Conservation (phyloP, 2,329 filamentous ascomycete genomes). For the Cercospora beticola region DNA sequence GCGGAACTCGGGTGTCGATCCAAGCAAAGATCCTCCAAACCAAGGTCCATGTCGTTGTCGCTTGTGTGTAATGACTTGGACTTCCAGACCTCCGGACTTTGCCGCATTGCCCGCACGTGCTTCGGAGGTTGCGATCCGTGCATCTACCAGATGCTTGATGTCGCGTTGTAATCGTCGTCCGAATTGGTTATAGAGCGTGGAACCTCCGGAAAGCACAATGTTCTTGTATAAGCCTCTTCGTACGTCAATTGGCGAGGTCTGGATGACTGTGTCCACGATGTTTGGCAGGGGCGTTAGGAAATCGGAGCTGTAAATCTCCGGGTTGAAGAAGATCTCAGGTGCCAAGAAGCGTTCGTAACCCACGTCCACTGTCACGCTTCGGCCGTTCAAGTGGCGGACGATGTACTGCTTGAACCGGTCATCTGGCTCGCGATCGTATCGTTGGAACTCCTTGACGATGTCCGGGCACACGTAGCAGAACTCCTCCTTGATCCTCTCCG, state of each 20-base stretch:
- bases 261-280: constrained; percentile 95
- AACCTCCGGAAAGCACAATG: constrained; percentile 95
- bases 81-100: constrained; percentile 89
- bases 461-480: constrained; percentile 98
- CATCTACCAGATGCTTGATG: constrained; percentile 93
- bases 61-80: constrained; percentile 97
- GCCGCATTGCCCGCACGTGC: constrained; percentile 80
- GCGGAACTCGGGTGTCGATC: constrained; percentile 96
- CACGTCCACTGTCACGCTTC: constrained; percentile 82
- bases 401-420: constrained; percentile 86
- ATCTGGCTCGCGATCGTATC: constrained; percentile 86
- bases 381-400: constrained; percentile 81
- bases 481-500: constrained; percentile 97
- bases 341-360: constrained; percentile 98
- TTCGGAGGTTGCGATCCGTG: constrained; percentile 88
- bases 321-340: constrained; percentile 99
- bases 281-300: constrained; percentile 92
- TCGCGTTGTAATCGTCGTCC: constrained; percentile 93
- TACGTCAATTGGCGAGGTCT: constrained; percentile 96
- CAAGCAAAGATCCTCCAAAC: constrained; percentile 95
- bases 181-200: constrained; percentile 98
- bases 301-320: constrained; percentile 98
- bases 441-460: constrained; percentile 96
- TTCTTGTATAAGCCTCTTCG: constrained; percentile 98
- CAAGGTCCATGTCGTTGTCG: constrained; percentile 95